These are phyloP conservation scores for Solanum pinnatisectum DNA, from an alignment of 257 asterid genomes.

Conservation along the genomic window DNA sequence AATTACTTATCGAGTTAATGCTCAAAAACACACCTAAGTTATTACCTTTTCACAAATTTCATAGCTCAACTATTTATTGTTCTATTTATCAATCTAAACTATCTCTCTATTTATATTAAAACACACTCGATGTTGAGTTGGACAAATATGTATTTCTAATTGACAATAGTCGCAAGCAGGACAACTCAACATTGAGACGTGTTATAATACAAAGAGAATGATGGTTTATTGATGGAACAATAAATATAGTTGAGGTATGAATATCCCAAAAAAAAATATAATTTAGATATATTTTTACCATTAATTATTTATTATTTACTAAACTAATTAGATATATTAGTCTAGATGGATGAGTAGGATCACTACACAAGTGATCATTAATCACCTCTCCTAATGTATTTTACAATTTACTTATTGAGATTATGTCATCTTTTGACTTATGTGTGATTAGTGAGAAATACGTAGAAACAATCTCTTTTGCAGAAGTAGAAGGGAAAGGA, in stretches of 20 bases:
- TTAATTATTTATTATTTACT: not conserved
- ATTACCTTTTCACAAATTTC: not conserved
- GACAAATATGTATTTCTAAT: not conserved
- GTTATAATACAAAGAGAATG: not conserved
- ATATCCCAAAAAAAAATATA: not conserved
- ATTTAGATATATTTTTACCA: not conserved
- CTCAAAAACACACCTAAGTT: not conserved
- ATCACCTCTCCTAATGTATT: not conserved
- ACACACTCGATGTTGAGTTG: not conserved
- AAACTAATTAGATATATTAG: not conserved
- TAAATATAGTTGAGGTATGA: not conserved
- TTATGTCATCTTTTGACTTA: not conserved
- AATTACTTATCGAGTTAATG: not conserved
- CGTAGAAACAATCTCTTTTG: not conserved
- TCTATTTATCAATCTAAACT: not conserved
- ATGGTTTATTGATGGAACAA: not conserved
- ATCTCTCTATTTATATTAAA: not conserved
- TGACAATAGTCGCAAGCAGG: not conserved
- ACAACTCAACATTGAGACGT: not conserved
- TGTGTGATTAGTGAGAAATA: not conserved
- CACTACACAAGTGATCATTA: not conserved
- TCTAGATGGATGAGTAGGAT: not conserved
- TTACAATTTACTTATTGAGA: not conserved
- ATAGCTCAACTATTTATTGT: not conserved
- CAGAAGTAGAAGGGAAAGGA: not conserved